These are phyloP conservation scores for Hippophae rhamnoides DNA, from an alignment of 306 rosid species.

Conservation along the genomic window DNA sequence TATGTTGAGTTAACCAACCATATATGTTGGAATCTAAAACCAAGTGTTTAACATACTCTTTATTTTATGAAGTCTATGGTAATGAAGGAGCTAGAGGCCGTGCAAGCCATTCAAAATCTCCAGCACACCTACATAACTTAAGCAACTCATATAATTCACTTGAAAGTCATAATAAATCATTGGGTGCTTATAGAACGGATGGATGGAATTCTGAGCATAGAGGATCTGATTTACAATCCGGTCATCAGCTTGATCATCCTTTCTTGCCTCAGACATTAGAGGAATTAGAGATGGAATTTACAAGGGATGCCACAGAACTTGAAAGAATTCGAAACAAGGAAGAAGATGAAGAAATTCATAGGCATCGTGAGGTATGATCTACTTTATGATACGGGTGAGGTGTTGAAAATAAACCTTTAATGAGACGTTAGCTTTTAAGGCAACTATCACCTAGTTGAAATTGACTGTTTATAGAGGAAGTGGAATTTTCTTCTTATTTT, in stretches of 20 bases:
- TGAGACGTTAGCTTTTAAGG: too few relatives aligned
- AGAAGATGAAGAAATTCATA: conserved; percentile 89
- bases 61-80: conserved; percentile 94
- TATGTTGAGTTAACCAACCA: conserved; percentile 66
- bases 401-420: too few relatives aligned
- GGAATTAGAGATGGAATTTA: conserved; percentile 75
- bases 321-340: conserved; percentile 70
- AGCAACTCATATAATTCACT: conserved; percentile 57
- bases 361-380: conserved; percentile 82
- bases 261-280: conserved; percentile 57
- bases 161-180: conserved; percentile 56
- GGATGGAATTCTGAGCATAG: conserved; percentile 75
- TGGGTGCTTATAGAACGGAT: conserved; percentile 52
- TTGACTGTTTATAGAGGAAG: too few relatives aligned
- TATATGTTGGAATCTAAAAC: conserved; percentile 54
- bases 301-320: conserved; percentile 73
- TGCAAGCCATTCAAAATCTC: conserved; percentile 85
- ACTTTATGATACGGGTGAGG: neutral
- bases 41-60: conserved; percentile 69
- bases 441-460: too few relatives aligned
- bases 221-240: conserved; percentile 61
- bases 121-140: conserved; percentile 54
- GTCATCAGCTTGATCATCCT: conserved; percentile 52
- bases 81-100: conserved; percentile 77
- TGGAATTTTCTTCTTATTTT: too few relatives aligned